Base-by-base conservation (phyloP, 192 early-diverging fungal species). In the Dissophora globulifera region DNA sequence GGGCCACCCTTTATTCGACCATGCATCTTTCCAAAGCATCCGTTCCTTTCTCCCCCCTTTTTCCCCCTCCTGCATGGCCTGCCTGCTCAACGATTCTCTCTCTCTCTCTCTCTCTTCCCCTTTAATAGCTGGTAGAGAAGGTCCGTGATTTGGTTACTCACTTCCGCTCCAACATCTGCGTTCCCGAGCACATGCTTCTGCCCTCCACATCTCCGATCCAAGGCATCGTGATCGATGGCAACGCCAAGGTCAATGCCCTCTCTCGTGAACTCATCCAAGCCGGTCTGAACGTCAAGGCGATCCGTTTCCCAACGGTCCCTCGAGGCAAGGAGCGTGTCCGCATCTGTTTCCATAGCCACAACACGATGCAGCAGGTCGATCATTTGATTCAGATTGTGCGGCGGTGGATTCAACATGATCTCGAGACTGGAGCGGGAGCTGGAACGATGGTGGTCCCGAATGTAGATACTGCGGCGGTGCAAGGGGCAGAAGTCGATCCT, bases 271-370 rank as follows among this genome's bases (percentile, higher is more conserved):
- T 84, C n/a, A 79, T 85, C 38, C 48, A 67, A 12, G 69, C 69
- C 2, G 83, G 89, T 0, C 86, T 89, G 25, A 92, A 88, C 74
- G 92, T 93, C 13, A 85, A 90, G 20, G 89, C 93, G 0, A 94
- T 95, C 42, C 76, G 89, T 3, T 91, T 87, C 5, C 93, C 93
- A 5, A 94, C 92, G 9, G 93, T 95, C 0, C 89, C 92, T 2
- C 82, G 81, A 42, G 93, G 93, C 0, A 81, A 82, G 30, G 93
- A 95, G 59, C 85, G 93, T 5, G 82, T 95, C n/a, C 81, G 93
- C 3, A 90, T 95, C n/a, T 95, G 93, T 69, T 52, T 95, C 16
- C 93, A 95, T 79, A 84, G 83, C 12, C 83, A 93, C 53, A 95
- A 95, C 61, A 90, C 92, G 0, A 20, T 58, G 2, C 79, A 82